Conservation (phyloP, 768 basidiomycete species). For the Hirschioporus abietinus region DNA sequence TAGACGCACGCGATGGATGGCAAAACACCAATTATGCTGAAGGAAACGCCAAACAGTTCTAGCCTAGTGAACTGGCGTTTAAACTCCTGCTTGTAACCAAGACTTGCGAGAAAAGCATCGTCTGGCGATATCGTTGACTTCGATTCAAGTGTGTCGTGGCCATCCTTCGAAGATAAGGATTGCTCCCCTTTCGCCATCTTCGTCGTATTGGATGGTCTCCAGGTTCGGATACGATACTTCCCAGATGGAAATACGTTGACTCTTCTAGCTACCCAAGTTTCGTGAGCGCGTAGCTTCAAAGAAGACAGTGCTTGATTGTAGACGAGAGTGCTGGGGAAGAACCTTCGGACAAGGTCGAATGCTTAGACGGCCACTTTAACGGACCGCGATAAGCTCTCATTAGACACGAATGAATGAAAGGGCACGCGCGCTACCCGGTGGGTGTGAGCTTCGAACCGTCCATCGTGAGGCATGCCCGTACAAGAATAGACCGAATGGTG, state of each 20-base stretch:
- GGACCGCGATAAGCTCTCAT: neutral
- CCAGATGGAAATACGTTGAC: neutral
- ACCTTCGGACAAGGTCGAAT: too few species aligned
- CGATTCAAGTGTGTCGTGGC: neutral
- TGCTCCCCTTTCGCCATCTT: neutral
- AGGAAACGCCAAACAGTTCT: slow-evolving; percentile 16
- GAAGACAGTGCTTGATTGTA: neutral
- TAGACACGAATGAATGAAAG: neutral
- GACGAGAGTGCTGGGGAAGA: neutral
- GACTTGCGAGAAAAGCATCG: slow-evolving; percentile 18
- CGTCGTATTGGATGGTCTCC: neutral
- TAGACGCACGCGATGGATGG: neutral
- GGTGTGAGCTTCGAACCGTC: neutral
- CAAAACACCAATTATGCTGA: slow-evolving; percentile 6
- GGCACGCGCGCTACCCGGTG: neutral
- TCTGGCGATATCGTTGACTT: slow-evolving; percentile 8
- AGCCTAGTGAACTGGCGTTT: slow-evolving; percentile 20
- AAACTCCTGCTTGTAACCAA: slow-evolving; percentile 27
- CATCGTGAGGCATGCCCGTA: neutral
- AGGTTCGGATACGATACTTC: neutral
- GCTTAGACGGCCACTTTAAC: neutral
- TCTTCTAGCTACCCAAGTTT: neutral
- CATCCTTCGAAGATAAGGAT: neutral
- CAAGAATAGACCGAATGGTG: neutral
- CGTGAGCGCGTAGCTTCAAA: neutral